These are phyloP conservation scores for Rubia peregrina DNA, from an alignment of 305 asterid species.

Conservation along the genomic window DNA sequence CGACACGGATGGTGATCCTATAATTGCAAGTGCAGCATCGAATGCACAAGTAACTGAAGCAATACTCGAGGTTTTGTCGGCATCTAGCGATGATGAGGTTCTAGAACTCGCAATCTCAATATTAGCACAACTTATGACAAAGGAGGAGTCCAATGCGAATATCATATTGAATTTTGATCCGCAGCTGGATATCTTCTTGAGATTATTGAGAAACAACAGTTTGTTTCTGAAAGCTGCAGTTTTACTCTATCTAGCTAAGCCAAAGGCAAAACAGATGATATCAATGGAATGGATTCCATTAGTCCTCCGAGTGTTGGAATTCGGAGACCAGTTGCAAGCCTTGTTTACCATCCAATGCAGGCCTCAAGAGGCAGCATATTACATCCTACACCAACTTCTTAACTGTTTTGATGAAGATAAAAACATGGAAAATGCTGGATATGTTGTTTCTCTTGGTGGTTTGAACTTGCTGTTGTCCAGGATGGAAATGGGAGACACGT, in stretches of 20 bases:
- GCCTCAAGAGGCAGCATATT: constrained; percentile 69
- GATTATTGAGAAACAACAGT: constrained; percentile 50
- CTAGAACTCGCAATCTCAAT: constrained; percentile 63
- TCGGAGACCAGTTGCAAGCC: constrained; percentile 62
- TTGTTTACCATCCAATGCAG: constrained; percentile 45
- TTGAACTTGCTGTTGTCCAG: constrained; percentile 52
- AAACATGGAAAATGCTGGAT: constrained; percentile 54
- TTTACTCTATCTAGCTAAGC: constrained; percentile 55
- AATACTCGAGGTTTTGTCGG: constrained; percentile 49
- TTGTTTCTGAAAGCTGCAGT: constrained; percentile 71
- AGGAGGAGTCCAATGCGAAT: constrained; percentile 37
- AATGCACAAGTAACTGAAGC: constrained; percentile 48
- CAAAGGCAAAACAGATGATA: constrained; percentile 69
- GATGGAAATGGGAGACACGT: constrained; percentile 47
- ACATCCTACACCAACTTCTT: constrained; percentile 52
- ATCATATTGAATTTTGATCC: constrained; percentile 52
- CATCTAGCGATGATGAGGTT: constrained; percentile 61
- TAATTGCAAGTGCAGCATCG: constrained; percentile 35
- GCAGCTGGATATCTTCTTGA: constrained; percentile 45
- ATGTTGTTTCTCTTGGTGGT: constrained; percentile 62
- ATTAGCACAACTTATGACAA: constrained; percentile 56
- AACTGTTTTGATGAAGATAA: constrained; percentile 53
- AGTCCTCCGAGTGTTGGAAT: constrained; percentile 71
- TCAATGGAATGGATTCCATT: constrained; percentile 65
- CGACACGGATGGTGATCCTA: constrained; percentile 32